Evolutionary conservation across 2,329 filamentous ascomycete genomes (phyloP).

Genomic region (Fusarium sp.): DNA sequence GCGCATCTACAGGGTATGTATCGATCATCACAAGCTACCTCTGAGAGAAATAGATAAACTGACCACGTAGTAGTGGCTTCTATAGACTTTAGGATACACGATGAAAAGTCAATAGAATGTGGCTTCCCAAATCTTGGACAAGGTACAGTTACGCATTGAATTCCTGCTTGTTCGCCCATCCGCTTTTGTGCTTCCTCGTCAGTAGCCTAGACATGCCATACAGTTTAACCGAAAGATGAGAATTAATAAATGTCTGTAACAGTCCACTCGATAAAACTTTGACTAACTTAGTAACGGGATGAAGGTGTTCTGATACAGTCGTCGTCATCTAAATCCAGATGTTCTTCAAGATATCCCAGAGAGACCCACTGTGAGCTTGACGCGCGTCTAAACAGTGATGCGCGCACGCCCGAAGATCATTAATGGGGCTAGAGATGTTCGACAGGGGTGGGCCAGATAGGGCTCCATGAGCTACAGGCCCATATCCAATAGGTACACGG

Average conservation of each 20-base stretch:
- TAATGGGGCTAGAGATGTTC: background rate
- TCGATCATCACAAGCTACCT: background rate
- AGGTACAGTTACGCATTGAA: accelerated
- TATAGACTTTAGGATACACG: accelerated
- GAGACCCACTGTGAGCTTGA: background rate
- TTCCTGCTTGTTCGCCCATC: accelerated
- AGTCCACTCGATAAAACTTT: too few relatives aligned
- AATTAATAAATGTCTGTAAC: too few relatives aligned
- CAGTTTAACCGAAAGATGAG: too few relatives aligned
- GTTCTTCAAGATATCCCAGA: background rate
- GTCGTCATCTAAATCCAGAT: background rate
- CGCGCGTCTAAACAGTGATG: background rate
- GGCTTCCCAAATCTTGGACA: accelerated
- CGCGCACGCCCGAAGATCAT: background rate
- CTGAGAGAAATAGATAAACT: background rate
- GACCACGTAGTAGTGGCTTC: background rate
- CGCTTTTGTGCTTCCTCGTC: too few relatives aligned
- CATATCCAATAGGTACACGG: background rate
- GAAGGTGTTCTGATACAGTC: background rate
- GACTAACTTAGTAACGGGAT: accelerated
- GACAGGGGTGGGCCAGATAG: background rate
- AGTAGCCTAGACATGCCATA: too few relatives aligned
- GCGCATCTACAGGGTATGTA: background rate
- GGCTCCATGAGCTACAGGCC: background rate
- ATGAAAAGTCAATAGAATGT: accelerated